phyloP scores from a whole-genome alignment of 129 eudicot species.

The Gnaphalium uliginosum region DNA sequence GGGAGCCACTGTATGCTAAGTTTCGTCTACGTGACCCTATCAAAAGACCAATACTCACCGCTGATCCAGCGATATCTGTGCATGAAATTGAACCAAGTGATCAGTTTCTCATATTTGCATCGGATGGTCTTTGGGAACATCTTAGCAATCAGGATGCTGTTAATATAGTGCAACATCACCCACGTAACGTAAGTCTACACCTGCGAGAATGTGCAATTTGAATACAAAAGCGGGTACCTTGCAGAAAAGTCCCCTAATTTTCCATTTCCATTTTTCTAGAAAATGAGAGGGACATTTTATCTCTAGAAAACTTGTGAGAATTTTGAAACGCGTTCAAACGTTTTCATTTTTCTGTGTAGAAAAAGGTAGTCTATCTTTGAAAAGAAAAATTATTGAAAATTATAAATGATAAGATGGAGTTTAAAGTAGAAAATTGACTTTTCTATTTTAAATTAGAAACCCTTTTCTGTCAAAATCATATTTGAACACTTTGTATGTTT shows the following conservation, averaged over 20 bases:
- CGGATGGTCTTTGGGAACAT: conserved; percentile 99
- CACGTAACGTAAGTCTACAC: conserved; percentile 60
- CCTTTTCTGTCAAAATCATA: not conserved
- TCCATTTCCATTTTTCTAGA: not conserved
- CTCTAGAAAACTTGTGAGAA: not conserved
- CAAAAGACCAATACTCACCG: conserved; percentile 66
- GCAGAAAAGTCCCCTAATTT: no score
- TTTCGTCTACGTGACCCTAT: conserved; percentile 91
- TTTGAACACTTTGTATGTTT: not conserved
- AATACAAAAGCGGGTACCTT: not conserved
- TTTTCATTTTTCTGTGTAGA: no score
- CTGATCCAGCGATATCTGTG: conserved; percentile 78
- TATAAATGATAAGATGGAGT: no score
- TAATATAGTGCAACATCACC: conserved; percentile 68
- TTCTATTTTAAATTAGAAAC: no score
- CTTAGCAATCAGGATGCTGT: conserved; percentile 95
- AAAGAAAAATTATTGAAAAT: not conserved
- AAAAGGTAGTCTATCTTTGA: not conserved
- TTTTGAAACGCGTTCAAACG: no score
- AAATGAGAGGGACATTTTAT: not conserved
- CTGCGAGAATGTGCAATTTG: not conserved
- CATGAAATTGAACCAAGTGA: conserved; percentile 79
- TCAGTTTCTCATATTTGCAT: conserved; percentile 86
- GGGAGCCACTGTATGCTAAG: conserved; percentile 83
- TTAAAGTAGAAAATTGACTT: no score